These are phyloP conservation scores for Monocercomonoides exilis DNA, from an alignment of 78 protist species.

Conservation along the genomic window DNA sequence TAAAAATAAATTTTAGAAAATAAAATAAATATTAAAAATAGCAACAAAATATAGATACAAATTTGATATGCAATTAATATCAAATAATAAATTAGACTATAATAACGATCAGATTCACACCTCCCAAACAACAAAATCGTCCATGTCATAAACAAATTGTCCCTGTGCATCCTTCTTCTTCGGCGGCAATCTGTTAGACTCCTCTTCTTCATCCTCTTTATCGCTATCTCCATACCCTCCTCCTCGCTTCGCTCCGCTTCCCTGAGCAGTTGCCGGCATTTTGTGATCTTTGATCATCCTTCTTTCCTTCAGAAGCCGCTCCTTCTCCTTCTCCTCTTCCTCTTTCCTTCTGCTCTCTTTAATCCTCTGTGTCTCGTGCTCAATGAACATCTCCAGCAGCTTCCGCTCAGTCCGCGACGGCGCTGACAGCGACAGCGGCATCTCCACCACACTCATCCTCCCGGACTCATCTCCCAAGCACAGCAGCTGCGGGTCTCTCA, in stretches of 20 bases:
- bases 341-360: not conserved
- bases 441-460: not conserved
- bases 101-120: not conserved
- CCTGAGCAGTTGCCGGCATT: no score
- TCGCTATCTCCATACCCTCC: not conserved
- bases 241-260: not conserved
- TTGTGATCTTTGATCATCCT: not conserved
- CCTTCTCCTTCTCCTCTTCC: not conserved
- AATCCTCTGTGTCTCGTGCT: not conserved
- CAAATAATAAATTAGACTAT: not conserved
- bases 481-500: not conserved
- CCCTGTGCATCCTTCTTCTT: not conserved
- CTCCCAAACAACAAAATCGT: not conserved
- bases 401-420: not conserved
- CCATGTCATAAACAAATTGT: not conserved
- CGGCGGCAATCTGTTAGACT: no score
- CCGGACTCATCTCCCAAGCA: not conserved
- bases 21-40: not conserved
- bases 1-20: not conserved
- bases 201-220: no score
- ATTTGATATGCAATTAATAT: not conserved
- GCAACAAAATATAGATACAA: not conserved
- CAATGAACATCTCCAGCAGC: not conserved
- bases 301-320: not conserved
- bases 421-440: not conserved